Conservation (phyloP, 805 yeast species). For the Candida lessepsii region DNA sequence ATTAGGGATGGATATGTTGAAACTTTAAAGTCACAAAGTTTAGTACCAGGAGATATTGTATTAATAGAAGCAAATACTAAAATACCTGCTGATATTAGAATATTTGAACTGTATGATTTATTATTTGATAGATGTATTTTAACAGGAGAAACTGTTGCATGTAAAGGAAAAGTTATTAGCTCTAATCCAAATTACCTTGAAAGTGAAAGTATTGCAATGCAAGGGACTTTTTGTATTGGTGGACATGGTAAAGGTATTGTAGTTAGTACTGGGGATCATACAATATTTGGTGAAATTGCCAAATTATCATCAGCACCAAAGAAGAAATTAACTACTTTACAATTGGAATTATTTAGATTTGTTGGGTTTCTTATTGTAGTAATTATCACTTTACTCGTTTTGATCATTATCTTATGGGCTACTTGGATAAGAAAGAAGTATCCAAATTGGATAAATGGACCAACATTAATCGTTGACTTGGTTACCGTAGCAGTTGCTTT, state of each 20-base stretch:
- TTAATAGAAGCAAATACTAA: conserved; percentile 37
- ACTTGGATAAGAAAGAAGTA: conserved; percentile 40
- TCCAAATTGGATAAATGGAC: conserved; percentile 41
- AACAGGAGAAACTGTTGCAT: conserved; percentile 49
- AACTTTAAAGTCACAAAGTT: conserved; percentile 28
- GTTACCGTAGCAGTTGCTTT: conserved; percentile 49
- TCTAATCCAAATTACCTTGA: conserved; percentile 41
- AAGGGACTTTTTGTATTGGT: conserved; percentile 43
- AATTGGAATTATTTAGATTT: conserved; percentile 39
- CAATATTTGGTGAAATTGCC: conserved; percentile 48
- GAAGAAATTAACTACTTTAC: conserved; percentile 39
- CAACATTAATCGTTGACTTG: conserved; percentile 40
- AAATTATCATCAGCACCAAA: conserved; percentile 40
- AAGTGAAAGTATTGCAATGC: conserved; percentile 42
- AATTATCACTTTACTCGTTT: conserved; percentile 25
- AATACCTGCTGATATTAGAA: conserved; percentile 48
- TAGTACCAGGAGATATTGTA: conserved; percentile 50
- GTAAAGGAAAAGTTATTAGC: conserved; percentile 27
- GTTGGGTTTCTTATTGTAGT: conserved; percentile 24
- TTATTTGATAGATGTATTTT: conserved; percentile 46
- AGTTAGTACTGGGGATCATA: conserved; percentile 42
- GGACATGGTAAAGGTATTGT: conserved; percentile 47
- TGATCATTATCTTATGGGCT: conserved; percentile 41
- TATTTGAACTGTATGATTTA: conserved; percentile 37
- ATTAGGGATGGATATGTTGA: conserved; percentile 33